These are phyloP conservation scores for Mortierella sp. DNA, from an alignment of 371 early-diverging fungal genomes.

Conservation along the genomic window DNA sequence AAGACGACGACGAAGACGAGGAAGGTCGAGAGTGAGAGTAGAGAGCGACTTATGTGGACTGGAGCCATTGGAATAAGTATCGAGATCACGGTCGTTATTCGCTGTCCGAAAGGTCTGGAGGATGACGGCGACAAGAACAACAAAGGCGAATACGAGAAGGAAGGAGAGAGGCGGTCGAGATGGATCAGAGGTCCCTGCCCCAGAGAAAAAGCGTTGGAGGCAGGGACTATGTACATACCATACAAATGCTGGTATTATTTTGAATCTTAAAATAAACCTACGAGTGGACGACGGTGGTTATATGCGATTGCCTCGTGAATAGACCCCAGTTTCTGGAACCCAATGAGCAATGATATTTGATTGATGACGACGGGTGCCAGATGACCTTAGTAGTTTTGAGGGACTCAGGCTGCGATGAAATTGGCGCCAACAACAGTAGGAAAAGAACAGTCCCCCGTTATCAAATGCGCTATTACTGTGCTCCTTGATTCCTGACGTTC, in stretches of 20 bases:
- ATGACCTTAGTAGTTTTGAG: not conserved
- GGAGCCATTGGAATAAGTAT: constrained; percentile 11
- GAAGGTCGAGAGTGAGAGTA: not conserved
- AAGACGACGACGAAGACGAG: not conserved
- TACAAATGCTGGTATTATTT: not conserved
- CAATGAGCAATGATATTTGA: not conserved
- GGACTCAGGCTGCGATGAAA: not conserved
- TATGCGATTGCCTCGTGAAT: not conserved
- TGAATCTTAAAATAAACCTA: not conserved
- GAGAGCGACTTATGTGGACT: constrained; percentile 4
- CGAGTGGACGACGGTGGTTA: not conserved
- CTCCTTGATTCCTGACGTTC: not conserved
- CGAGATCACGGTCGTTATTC: not conserved
- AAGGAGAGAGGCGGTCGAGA: not conserved
- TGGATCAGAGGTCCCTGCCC: constrained; percentile 8
- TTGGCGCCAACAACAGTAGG: not conserved
- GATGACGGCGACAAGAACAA: not conserved
- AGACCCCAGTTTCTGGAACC: not conserved
- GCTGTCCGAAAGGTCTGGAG: not conserved
- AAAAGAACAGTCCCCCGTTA: constrained; percentile 6
- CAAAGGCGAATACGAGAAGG: not conserved
- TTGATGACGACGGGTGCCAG: not conserved
- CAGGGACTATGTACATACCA: constrained; percentile 9
- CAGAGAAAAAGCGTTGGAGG: constrained; percentile 2
- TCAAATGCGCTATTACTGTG: not conserved